Evolutionary conservation across 371 early-diverging fungal species (phyloP).

Genomic region (Mortierella sp.): DNA sequence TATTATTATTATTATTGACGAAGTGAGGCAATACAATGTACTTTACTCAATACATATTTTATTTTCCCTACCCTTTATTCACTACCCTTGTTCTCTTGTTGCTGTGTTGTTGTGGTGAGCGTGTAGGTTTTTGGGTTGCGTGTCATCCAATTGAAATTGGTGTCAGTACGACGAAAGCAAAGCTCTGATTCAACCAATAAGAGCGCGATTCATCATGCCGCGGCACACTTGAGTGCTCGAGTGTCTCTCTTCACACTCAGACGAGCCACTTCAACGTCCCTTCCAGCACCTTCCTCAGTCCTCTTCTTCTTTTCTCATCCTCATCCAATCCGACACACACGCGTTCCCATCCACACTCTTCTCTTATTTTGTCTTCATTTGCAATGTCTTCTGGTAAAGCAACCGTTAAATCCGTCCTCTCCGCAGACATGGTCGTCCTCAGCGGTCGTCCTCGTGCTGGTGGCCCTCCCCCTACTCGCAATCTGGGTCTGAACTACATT

Average conservation of each 20-base stretch:
- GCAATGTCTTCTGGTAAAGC: constrained; percentile 63
- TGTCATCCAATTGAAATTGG: not conserved
- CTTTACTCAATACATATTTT: no score
- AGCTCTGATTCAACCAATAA: constrained; percentile 25
- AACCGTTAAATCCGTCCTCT: constrained; percentile 87
- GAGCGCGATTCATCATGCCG: constrained; percentile 46
- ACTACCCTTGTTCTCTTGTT: not conserved
- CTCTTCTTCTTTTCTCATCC: constrained; percentile 2
- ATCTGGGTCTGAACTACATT: constrained; percentile 86
- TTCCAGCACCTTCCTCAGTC: constrained; percentile 14
- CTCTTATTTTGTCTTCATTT: not conserved
- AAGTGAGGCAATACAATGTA: no score
- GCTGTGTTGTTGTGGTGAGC: not conserved
- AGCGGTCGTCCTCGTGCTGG: constrained; percentile 82
- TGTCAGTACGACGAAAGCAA: not conserved
- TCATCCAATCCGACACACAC: not conserved
- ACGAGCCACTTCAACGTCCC: not conserved
- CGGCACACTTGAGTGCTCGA: not conserved
- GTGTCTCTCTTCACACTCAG: not conserved
- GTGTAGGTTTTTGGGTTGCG: not conserved
- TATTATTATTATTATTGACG: no score
- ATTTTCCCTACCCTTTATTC: no score
- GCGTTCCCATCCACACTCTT: not conserved
- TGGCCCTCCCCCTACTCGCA: constrained; percentile 89
- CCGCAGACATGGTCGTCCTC: constrained; percentile 93